Base-by-base conservation (phyloP, 208 protist species). In the Leishmania guyanensis region DNA sequence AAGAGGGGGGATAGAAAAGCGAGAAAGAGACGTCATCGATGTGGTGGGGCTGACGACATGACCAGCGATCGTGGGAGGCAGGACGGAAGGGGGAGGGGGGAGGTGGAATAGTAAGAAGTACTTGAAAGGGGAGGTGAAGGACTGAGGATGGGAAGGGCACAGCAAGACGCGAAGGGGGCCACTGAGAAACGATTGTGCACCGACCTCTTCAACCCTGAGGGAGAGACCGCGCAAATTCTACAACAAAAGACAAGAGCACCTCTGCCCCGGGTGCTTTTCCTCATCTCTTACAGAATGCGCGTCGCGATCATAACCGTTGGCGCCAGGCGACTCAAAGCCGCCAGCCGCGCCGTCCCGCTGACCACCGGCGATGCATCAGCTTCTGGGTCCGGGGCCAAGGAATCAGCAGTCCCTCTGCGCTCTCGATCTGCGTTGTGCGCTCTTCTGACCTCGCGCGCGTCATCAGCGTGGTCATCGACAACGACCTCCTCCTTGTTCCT, bases 241-340 rank as follows among this genome's bases (percentile, higher is more conserved):
- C 10, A 26, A 29, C 56, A 20, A 46, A 65, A 56, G 29, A 36
- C 6, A 9, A 69, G 58, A n/a, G 14, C 43, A 43, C 48, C 16
- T 62, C 3, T 36, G 0, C 33, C 48, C 39, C 14, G 33, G 46
- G 36, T 2, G 29, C n/a, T 16, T 4, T 76, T 60, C 29, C 46
- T 22, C n/a, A 4, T 36, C 8, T 39, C 16, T 84, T 51, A 90
- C 22, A 91, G 64, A 85, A 92, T 92, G 56, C 85, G 88, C 14
- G 90, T 92, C 26, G 83, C 90, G 46, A 93, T 89, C 75, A 91
- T 84, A 39, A 91, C 84, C 16, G 74, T 84, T 46, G 77, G 75
- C 16, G 82, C 77, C 36, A 85, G 72, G 33, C 65, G 82, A 36
- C 62, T 79, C 58, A n/a, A 10, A 3, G 64, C 26, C 43, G 46